A percentile compares a stretch with the other conserved stretches of the same genome.
These are phyloP conservation scores for Solanum chilense DNA, from an alignment of 257 asterid genomes.

Conservation along the genomic window DNA sequence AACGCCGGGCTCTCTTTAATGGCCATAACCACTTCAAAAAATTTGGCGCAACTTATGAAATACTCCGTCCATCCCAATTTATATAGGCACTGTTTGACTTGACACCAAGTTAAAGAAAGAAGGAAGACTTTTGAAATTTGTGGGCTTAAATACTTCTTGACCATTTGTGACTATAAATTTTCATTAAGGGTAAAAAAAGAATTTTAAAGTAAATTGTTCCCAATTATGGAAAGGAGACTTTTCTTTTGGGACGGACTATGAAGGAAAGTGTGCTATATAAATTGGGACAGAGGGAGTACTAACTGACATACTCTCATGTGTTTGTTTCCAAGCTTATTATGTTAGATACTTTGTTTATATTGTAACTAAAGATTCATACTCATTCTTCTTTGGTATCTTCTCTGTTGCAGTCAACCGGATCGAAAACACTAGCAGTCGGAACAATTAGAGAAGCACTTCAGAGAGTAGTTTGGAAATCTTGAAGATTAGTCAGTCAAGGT, in stretches of 20 bases:
- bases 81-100: background rate
- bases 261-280: background rate
- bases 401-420: constrained; percentile 58
- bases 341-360: background rate
- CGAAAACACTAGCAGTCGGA: constrained; percentile 41
- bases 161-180: background rate
- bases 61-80: background rate
- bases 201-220: background rate
- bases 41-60: background rate
- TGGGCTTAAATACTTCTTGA: background rate
- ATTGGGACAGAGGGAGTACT: background rate
- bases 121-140: background rate
- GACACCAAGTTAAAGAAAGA: background rate
- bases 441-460: constrained; percentile 58
- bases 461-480: constrained; percentile 28
- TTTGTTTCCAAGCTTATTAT: background rate
- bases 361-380: background rate
- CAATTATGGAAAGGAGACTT: background rate
- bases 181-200: background rate
- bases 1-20: background rate
- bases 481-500: background rate
- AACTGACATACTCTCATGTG: background rate
- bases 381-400: background rate
- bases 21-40: background rate
- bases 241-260: background rate